Conservation (phyloP, 345 rosid species). For the Jatropha curcas region DNA sequence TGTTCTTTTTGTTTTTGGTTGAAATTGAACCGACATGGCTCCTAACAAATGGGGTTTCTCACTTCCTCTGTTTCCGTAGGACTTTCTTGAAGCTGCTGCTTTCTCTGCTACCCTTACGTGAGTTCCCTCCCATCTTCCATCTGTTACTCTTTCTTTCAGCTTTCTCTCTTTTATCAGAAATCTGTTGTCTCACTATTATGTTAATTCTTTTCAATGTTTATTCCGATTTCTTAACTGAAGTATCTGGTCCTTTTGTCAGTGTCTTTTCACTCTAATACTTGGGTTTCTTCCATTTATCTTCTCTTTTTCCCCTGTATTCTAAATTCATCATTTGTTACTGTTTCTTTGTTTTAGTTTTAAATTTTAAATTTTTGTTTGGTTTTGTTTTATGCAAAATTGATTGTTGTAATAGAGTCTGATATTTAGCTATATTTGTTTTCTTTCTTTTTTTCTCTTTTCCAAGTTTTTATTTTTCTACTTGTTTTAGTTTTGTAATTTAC, state of each 20-base stretch:
- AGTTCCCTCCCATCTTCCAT: background rate
- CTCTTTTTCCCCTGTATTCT: background rate
- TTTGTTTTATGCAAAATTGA: background rate
- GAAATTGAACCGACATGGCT: conserved; percentile 67
- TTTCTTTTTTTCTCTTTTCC: background rate
- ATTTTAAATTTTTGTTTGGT: conserved; percentile 12
- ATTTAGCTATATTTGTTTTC: background rate
- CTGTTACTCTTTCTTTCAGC: background rate
- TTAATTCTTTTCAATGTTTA: background rate
- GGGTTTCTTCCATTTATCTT: background rate
- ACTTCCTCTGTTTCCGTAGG: conserved; percentile 32
- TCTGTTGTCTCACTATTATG: background rate
- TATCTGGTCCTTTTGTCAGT: background rate
- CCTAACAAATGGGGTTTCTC: conserved; percentile 58
- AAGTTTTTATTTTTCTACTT: background rate
- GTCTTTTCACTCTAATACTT: background rate
- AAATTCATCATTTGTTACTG: background rate
- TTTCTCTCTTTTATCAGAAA: background rate
- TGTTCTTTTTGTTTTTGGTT: conserved; percentile 41
- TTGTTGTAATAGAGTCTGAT: background rate
- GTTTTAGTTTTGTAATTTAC: background rate
- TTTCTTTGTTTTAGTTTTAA: background rate
- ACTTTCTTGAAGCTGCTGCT: conserved; percentile 19
- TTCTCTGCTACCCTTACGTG: conserved; percentile 20
- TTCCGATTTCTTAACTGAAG: background rate